Percentiles rank a stretch among this genome's conserved stretches.
These are phyloP conservation scores for Kalmanozyma brasiliensis DNA, from an alignment of 1,284 basidiomycete species.

Conservation along the genomic window DNA sequence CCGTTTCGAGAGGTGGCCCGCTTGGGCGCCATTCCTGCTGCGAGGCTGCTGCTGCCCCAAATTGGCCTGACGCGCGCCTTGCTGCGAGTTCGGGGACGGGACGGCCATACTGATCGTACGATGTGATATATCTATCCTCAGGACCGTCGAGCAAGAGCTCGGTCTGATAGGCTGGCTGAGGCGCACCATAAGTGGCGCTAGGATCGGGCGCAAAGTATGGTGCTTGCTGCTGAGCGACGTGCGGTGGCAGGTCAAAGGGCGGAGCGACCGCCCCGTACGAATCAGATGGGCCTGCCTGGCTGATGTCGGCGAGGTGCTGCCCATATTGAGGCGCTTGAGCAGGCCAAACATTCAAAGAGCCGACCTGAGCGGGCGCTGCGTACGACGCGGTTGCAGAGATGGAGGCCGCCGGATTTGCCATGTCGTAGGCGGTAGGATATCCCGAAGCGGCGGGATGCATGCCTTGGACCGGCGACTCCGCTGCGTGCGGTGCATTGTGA, in stretches of 20 bases:
- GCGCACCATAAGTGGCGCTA: conserved; percentile 10
- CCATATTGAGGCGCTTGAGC: conserved; percentile 20
- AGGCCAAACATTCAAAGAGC: conserved; percentile 12
- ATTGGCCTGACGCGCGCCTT: conserved; percentile 22
- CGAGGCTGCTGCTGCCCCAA: conserved; percentile 5
- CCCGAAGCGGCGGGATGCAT: conserved; percentile 10
- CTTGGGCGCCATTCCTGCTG: conserved; percentile 22
- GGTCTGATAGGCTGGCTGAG: conserved; percentile 10
- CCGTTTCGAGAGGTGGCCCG: conserved; percentile 33
- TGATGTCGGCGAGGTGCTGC: conserved; percentile 9
- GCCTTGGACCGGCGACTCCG: conserved; percentile 4
- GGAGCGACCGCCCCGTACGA: conserved; percentile 6
- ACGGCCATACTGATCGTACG: conserved; percentile 24
- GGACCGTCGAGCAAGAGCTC: conserved; percentile 17
- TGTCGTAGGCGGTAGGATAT: conserved; percentile 16
- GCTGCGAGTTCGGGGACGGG: not conserved
- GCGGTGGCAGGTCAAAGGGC: conserved; percentile 19
- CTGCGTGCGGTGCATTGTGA: not conserved
- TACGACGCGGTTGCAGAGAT: conserved; percentile 4
- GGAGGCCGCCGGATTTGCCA: conserved; percentile 3
- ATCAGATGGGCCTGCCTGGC: conserved; percentile 3
- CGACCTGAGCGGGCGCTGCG: conserved; percentile 8
- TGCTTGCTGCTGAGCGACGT: conserved; percentile 17
- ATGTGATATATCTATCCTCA: conserved; percentile 21
- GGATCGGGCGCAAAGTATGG: conserved; percentile 23